phyloP scores from a whole-genome alignment of 2,329 filamentous ascomycete species.

The Biscogniauxia sp. region DNA sequence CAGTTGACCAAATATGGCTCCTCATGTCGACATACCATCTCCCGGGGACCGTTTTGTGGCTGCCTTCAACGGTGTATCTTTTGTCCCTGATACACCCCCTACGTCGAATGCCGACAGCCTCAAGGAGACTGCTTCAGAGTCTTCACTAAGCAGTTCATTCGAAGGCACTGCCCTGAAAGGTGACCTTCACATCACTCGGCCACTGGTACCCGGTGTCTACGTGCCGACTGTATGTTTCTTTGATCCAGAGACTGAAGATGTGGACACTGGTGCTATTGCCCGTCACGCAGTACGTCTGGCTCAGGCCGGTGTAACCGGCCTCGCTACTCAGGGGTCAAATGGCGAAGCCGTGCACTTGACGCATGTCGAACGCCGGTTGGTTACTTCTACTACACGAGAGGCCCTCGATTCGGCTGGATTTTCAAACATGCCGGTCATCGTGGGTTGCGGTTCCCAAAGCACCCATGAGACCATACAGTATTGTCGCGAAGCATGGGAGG shows the following conservation, averaged over 20 bases:
- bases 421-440: slow-evolving; percentile 66
- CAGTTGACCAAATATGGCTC: slow-evolving; percentile 4
- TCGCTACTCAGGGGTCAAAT: slow-evolving; percentile 78
- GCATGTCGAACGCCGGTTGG: slow-evolving; percentile 64
- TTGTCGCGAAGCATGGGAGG: slow-evolving; percentile 65
- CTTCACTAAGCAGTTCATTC: background rate
- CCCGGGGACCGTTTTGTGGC: background rate
- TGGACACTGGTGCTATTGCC: slow-evolving; percentile 61
- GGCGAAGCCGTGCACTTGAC: slow-evolving; percentile 79
- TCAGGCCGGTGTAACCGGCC: slow-evolving; percentile 67
- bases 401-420: slow-evolving; percentile 68
- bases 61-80: background rate
- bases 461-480: slow-evolving; percentile 69
- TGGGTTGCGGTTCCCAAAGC: slow-evolving; percentile 72
- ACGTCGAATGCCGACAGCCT: slow-evolving; percentile 1
- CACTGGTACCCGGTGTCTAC: slow-evolving; percentile 58
- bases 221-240: slow-evolving; percentile 76
- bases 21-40: slow-evolving; percentile 10
- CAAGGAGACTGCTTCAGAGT: too few relatives aligned
- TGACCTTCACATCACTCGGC: slow-evolving; percentile 32
- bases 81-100: background rate
- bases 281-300: slow-evolving; percentile 68
- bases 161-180: slow-evolving; percentile 12
- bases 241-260: slow-evolving; percentile 59
- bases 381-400: slow-evolving; percentile 67